phyloP scores from a whole-genome alignment of 148 eudicot species.

The Rhododendron simsii region DNA sequence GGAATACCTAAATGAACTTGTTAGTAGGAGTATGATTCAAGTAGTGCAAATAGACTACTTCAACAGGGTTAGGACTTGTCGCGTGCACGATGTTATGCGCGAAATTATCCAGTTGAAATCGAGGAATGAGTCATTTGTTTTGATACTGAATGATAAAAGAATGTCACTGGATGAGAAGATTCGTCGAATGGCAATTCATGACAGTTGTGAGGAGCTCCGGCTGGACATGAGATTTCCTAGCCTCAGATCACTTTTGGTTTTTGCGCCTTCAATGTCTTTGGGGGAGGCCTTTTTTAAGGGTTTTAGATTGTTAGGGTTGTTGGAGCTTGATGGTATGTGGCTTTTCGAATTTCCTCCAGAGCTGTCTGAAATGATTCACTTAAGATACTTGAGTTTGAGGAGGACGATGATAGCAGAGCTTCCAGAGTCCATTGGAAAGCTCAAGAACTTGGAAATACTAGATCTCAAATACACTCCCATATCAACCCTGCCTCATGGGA shows the following conservation, averaged over 20 bases:
- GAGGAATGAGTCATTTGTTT: too few relatives aligned
- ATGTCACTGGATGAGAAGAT: not conserved
- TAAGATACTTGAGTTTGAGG: conserved; percentile 8
- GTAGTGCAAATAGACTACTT: too few relatives aligned
- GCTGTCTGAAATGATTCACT: not conserved
- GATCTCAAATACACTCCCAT: conserved; percentile 1
- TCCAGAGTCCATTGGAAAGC: conserved; percentile 13
- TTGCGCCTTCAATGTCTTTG: not conserved
- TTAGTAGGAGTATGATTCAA: too few relatives aligned
- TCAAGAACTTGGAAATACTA: conserved; percentile 11
- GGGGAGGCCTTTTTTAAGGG: too few relatives aligned
- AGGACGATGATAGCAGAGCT: not conserved
- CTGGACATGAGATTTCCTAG: not conserved
- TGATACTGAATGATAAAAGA: not conserved
- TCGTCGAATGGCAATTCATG: conserved; percentile 3
- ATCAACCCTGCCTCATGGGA: conserved; percentile 6
- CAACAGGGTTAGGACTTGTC: too few relatives aligned
- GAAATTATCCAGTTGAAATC: too few relatives aligned
- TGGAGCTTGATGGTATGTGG: not conserved
- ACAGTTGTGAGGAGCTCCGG: not conserved
- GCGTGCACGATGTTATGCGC: too few relatives aligned
- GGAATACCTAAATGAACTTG: too few relatives aligned
- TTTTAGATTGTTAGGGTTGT: not conserved
- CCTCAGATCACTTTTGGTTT: not conserved
- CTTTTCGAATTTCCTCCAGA: not conserved